A percentile compares a stretch with the other conserved stretches of the same genome.
phyloP scores from a whole-genome alignment of 2,329 filamentous ascomycete species.

The Exophiala aquamarina region DNA sequence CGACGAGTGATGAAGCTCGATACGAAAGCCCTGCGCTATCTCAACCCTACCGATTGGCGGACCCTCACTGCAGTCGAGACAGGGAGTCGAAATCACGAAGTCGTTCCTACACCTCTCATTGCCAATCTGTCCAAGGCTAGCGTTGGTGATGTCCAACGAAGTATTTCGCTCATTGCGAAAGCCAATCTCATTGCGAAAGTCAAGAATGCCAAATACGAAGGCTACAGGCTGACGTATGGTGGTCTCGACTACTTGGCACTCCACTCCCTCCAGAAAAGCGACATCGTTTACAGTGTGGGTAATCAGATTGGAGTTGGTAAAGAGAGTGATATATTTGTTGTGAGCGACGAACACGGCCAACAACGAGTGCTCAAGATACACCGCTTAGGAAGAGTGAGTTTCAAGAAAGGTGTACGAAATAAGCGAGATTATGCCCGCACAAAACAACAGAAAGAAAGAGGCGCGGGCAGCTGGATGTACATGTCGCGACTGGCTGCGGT shows the following conservation, averaged over 20 bases:
- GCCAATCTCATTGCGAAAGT: slow-evolving; percentile 85
- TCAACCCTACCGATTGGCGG: slow-evolving; percentile 90
- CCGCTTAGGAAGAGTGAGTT: slow-evolving; percentile 90
- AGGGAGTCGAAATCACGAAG: slow-evolving; percentile 94
- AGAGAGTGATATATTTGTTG: slow-evolving; percentile 94
- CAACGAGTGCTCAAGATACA: slow-evolving; percentile 94
- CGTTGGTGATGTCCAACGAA: slow-evolving; percentile 72
- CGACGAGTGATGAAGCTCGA: slow-evolving; percentile 80
- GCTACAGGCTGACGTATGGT: slow-evolving; percentile 93
- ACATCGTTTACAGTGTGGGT: slow-evolving; percentile 85
- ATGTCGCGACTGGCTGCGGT: slow-evolving; percentile 88
- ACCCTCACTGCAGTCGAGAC: slow-evolving; percentile 90
- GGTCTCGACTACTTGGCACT: slow-evolving; percentile 97
- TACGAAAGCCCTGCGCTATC: slow-evolving; percentile 87
- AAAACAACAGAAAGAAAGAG: slow-evolving; percentile 33
- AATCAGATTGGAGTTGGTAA: slow-evolving; percentile 95
- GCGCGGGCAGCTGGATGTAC: slow-evolving; percentile 94
- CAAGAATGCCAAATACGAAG: slow-evolving; percentile 96
- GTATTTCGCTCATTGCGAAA: slow-evolving; percentile 90
- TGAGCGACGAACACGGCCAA: slow-evolving; percentile 73
- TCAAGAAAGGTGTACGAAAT: slow-evolving; percentile 83
- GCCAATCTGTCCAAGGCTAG: slow-evolving; percentile 76
- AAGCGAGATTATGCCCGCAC: slow-evolving; percentile 95
- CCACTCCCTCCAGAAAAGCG: slow-evolving; percentile 78
- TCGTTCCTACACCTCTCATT: slow-evolving; percentile 89